Evolutionary conservation across 1,284 basidiomycete species (phyloP).

Genomic region (Porogramme epimiltina): DNA sequence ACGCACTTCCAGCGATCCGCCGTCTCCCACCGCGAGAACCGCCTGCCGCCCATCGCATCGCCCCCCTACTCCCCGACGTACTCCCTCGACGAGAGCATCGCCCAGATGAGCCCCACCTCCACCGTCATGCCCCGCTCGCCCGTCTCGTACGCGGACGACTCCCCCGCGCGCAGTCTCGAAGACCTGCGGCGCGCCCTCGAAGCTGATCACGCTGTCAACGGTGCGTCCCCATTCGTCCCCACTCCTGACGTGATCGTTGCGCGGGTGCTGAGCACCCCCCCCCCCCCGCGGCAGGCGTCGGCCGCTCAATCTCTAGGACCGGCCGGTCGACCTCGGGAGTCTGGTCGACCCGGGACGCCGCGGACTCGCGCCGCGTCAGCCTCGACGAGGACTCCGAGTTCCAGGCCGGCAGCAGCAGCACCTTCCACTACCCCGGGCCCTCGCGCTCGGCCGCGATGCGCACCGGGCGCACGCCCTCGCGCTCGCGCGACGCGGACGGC

Average conservation of each 20-base stretch:
- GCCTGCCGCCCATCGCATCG: constrained; percentile 23
- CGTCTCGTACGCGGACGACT: constrained; percentile 22
- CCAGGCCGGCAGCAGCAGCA: constrained; percentile 25
- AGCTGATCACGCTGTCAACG: constrained; percentile 19
- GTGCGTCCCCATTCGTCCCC: constrained; percentile 14
- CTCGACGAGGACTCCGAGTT: constrained; percentile 31
- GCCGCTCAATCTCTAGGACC: constrained; percentile 14
- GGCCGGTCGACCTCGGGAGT: constrained; percentile 27
- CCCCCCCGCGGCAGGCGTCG: constrained; percentile 3
- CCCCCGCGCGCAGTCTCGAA: constrained; percentile 23
- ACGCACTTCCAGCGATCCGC: constrained; percentile 32
- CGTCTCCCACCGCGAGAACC: constrained; percentile 29
- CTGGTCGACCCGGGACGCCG: constrained; percentile 15
- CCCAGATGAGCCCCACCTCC: constrained; percentile 22
- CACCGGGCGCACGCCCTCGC: constrained; percentile 16
- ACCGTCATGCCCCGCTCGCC: constrained; percentile 24
- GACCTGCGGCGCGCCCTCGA: constrained; percentile 23
- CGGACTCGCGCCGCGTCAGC: constrained; percentile 32
- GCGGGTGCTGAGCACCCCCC: background rate
- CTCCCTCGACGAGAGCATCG: constrained; percentile 16
- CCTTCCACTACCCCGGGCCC: constrained; percentile 17
- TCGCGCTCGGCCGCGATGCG: constrained; percentile 1
- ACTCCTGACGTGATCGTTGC: background rate
- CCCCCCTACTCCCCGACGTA: constrained; percentile 26
- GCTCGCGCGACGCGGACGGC: constrained; percentile 16